Conservation (phyloP, 2,329 filamentous ascomycete species). For the Aspergillus pseudoviridinutans region DNA sequence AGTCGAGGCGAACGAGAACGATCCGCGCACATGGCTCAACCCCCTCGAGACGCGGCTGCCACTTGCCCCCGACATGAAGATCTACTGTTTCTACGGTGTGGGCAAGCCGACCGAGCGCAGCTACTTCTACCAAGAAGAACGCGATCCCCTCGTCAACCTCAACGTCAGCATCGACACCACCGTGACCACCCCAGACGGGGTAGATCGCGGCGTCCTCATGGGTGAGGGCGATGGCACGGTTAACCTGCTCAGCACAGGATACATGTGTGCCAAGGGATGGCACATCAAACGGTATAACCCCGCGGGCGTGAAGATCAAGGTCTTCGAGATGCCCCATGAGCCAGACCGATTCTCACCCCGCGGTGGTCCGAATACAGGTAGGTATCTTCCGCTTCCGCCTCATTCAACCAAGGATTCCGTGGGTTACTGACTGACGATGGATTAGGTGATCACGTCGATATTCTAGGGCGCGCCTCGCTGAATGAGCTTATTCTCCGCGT, state of each 20-base stretch:
- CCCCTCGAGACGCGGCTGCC: constrained; percentile 89
- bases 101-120: constrained; percentile 89
- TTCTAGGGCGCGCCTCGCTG: constrained; percentile 78
- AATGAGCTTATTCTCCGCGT: constrained; percentile 88
- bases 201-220: constrained; percentile 88
- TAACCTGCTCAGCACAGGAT: constrained; percentile 83
- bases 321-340: constrained; percentile 95
- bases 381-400: constrained; percentile 49
- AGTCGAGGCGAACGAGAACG: constrained; percentile 76
- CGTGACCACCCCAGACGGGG: constrained; percentile 40
- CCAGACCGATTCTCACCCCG: constrained; percentile 87
- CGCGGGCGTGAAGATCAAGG: constrained; percentile 71
- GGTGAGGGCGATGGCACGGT: constrained; percentile 96
- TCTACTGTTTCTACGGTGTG: constrained; percentile 95
- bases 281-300: constrained; percentile 91
- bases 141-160: constrained; percentile 56
- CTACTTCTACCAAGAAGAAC: constrained; percentile 82
- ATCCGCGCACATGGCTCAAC: constrained; percentile 86
- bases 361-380: constrained; percentile 62
- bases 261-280: constrained; percentile 98
- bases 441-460: constrained; percentile 91
- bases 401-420: not conserved
- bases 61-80: constrained; percentile 81
- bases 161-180: constrained; percentile 52
- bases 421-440: constrained; percentile 1